Percentiles rank a stretch among this genome's conserved stretches.
These are phyloP conservation scores for Intubia oerlemansii DNA, from an alignment of 2,329 filamentous ascomycete genomes.

Conservation along the genomic window DNA sequence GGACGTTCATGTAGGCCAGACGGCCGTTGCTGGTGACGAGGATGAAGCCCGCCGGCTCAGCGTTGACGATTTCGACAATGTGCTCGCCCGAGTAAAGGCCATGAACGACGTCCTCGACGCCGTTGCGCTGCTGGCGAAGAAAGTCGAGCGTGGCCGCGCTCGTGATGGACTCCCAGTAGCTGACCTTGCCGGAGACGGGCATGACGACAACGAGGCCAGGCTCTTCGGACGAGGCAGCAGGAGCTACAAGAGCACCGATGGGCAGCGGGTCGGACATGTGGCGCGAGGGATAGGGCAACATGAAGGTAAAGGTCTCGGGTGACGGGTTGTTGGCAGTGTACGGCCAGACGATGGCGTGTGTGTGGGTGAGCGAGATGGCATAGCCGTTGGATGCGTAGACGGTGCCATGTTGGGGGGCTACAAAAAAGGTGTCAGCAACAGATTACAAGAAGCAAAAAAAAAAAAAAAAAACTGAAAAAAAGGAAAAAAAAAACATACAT, in stretches of 20 bases:
- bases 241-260: slow-evolving; percentile 62
- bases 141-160: slow-evolving; percentile 68
- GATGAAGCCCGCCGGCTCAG: slow-evolving; percentile 71
- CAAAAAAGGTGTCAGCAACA: slow-evolving; percentile 1
- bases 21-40: slow-evolving; percentile 70
- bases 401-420: slow-evolving; percentile 43
- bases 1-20: slow-evolving; percentile 65
- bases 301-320: slow-evolving; percentile 60
- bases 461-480: too few relatives aligned
- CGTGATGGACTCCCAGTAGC: slow-evolving; percentile 91
- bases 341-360: slow-evolving; percentile 76
- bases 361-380: slow-evolving; percentile 60
- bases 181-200: slow-evolving; percentile 63
- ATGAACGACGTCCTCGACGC: slow-evolving; percentile 52
- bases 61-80: slow-evolving; percentile 57
- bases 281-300: slow-evolving; percentile 52
- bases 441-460: background rate
- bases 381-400: slow-evolving; percentile 47
- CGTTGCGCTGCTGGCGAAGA: slow-evolving; percentile 61
- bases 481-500: slow-evolving; percentile 34
- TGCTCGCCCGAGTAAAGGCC: slow-evolving; percentile 62
- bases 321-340: slow-evolving; percentile 50
- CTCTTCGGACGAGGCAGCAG: slow-evolving; percentile 55
- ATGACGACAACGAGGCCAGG: slow-evolving; percentile 75
- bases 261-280: slow-evolving; percentile 50